phyloP scores from a whole-genome alignment of 805 yeast genomes.

The Priceomyces fermenticarens region DNA sequence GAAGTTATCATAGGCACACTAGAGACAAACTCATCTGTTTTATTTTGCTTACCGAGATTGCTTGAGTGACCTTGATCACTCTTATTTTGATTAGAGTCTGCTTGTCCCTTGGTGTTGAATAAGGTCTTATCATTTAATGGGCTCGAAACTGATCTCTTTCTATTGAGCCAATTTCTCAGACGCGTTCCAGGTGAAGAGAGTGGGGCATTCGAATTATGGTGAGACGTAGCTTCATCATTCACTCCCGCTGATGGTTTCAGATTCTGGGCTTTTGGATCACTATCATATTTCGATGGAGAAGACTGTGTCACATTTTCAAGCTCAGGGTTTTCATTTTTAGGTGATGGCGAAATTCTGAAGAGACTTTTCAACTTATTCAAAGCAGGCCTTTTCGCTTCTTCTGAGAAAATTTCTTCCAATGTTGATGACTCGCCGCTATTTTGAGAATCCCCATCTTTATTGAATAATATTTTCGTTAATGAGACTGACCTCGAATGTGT shows the following conservation, averaged over 20 bases:
- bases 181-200: slow-evolving; percentile 3
- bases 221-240: slow-evolving; percentile 5
- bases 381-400: slow-evolving; percentile 16
- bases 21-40: slow-evolving; percentile 1
- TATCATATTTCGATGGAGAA: neutral
- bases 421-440: neutral
- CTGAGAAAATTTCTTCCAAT: slow-evolving; percentile 9
- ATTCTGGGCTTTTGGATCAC: too few species aligned
- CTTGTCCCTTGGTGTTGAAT: neutral
- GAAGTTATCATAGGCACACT: slow-evolving; percentile 12
- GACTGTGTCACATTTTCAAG: neutral
- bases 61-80: neutral
- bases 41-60: neutral
- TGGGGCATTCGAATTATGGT: neutral
- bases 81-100: neutral
- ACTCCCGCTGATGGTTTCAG: neutral
- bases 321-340: slow-evolving; percentile 2
- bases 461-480: slow-evolving; percentile 23
- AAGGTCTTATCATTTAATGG: slow-evolving; percentile 7
- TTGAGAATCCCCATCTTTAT: slow-evolving; percentile 12
- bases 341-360: slow-evolving; percentile 19
- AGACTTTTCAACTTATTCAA: slow-evolving; percentile 26
- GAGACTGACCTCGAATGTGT: slow-evolving; percentile 24
- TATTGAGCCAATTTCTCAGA: slow-evolving; percentile 12
- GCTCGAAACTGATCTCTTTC: slow-evolving; percentile 18